Evolutionary conservation across 2,329 filamentous ascomycete genomes (phyloP).

Genomic region (Ophiostoma populinum): DNA sequence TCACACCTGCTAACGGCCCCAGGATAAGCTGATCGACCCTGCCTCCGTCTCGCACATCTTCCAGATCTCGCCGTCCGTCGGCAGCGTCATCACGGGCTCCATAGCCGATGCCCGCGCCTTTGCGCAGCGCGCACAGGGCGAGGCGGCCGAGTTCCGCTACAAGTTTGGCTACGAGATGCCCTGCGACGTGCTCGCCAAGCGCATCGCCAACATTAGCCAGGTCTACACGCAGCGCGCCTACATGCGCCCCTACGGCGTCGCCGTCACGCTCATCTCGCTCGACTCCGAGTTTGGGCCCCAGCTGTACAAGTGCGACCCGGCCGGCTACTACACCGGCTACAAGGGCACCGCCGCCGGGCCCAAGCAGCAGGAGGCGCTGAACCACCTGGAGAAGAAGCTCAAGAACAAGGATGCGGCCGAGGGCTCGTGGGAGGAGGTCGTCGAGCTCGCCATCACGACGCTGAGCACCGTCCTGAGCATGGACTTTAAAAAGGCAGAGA

Average conservation of each 20-base stretch:
- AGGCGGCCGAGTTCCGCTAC: constrained; percentile 96
- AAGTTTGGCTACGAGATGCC: constrained; percentile 99
- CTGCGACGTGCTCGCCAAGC: constrained; percentile 88
- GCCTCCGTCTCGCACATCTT: constrained; percentile 95
- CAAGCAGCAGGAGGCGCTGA: constrained; percentile 96
- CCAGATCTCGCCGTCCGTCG: constrained; percentile 86
- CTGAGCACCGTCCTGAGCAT: constrained; percentile 94
- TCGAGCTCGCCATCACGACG: constrained; percentile 89
- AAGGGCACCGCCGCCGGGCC: constrained; percentile 94
- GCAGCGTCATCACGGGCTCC: constrained; percentile 95
- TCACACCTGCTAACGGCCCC: constrained; percentile 7
- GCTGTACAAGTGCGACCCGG: constrained; percentile 95
- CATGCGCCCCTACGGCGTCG: constrained; percentile 94
- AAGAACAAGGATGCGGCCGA: constrained; percentile 96
- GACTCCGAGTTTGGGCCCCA: constrained; percentile 86
- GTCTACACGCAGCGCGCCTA: constrained; percentile 97
- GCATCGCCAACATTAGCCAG: constrained; percentile 96
- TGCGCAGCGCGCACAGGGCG: constrained; percentile 79
- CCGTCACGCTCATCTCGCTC: constrained; percentile 84
- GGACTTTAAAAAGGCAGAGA: constrained; percentile 98
- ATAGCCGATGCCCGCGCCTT: constrained; percentile 94
- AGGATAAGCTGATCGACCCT: constrained; percentile 99
- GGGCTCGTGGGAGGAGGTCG: constrained; percentile 90
- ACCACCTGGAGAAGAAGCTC: constrained; percentile 98
- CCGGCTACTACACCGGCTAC: constrained; percentile 96